A percentile compares a stretch with the other conserved stretches of the same genome.
phyloP scores from a whole-genome alignment of 306 rosid genomes.

The Mimosa pudica region DNA sequence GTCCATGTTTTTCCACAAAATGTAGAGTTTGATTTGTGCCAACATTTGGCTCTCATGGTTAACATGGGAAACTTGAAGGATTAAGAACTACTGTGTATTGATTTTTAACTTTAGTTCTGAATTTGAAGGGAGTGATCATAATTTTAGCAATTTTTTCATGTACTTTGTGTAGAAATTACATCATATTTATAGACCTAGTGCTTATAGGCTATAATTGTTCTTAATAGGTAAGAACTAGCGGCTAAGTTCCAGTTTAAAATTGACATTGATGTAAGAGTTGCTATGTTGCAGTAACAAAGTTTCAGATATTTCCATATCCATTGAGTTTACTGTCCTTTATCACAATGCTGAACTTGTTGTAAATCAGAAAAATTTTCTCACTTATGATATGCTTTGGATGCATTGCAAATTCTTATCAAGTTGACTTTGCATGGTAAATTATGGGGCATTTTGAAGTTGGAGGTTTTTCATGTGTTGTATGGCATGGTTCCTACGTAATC shows the following conservation, averaged over 20 bases:
- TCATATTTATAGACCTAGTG: background rate
- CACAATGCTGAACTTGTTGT: conserved; percentile 28
- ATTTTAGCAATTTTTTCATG: background rate
- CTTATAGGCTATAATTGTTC: background rate
- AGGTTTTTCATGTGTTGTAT: background rate
- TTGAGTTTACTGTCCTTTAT: conserved; percentile 8
- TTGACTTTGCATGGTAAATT: background rate
- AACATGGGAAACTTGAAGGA: background rate
- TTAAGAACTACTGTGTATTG: background rate
- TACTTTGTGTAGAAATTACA: background rate
- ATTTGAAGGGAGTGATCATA: background rate
- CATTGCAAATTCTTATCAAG: conserved; percentile 20
- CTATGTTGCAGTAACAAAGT: conserved; percentile 1
- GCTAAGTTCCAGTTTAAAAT: background rate
- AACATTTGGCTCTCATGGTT: background rate
- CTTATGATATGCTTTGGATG: conserved; percentile 15
- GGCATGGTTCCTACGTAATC: conserved; percentile 14
- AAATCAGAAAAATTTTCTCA: conserved; percentile 21
- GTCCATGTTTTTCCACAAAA: background rate
- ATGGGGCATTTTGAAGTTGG: conserved; percentile 15
- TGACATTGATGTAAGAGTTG: conserved; percentile 7
- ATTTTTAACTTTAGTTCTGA: background rate
- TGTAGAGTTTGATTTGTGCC: background rate
- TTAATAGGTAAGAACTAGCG: background rate
- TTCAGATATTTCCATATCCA: conserved; percentile 1